These are phyloP conservation scores for Metschnikowia kofuensis DNA, from an alignment of 805 yeast genomes.

Conservation along the genomic window DNA sequence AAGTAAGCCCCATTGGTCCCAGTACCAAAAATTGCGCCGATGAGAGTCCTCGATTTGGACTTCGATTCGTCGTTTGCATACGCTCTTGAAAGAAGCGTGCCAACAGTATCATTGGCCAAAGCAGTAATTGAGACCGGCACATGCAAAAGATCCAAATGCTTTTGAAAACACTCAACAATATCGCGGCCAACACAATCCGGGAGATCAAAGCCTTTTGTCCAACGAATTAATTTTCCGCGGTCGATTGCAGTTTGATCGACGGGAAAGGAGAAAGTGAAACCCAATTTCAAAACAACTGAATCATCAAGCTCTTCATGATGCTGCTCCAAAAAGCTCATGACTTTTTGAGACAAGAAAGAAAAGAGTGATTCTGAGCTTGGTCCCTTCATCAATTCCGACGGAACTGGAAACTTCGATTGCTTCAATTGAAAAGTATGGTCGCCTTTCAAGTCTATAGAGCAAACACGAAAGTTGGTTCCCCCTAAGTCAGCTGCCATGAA, in stretches of 20 bases:
- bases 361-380: slow-evolving; percentile 65
- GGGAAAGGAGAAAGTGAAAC: slow-evolving; percentile 94
- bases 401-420: slow-evolving; percentile 78
- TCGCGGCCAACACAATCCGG: slow-evolving; percentile 83
- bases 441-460: slow-evolving; percentile 77
- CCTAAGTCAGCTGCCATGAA: slow-evolving; percentile 92
- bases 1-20: slow-evolving; percentile 96
- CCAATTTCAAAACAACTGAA: slow-evolving; percentile 55
- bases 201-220: slow-evolving; percentile 95
- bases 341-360: slow-evolving; percentile 68
- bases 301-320: slow-evolving; percentile 54
- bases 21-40: slow-evolving; percentile 94
- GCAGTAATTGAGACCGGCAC: slow-evolving; percentile 77
- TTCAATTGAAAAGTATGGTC: slow-evolving; percentile 74
- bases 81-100: slow-evolving; percentile 85
- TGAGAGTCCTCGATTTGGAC: slow-evolving; percentile 68
- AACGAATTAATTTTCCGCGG: slow-evolving; percentile 79
- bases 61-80: slow-evolving; percentile 64
- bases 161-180: slow-evolving; percentile 70
- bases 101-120: slow-evolving; percentile 93
- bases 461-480: slow-evolving; percentile 93
- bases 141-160: slow-evolving; percentile 55
- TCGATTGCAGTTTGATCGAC: slow-evolving; percentile 79
- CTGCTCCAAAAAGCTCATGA: slow-evolving; percentile 59
- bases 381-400: slow-evolving; percentile 70